Percentiles rank a stretch among this genome's conserved stretches.
phyloP scores from a whole-genome alignment of 352 stramenopile species.

The Phytophthora sojae region DNA sequence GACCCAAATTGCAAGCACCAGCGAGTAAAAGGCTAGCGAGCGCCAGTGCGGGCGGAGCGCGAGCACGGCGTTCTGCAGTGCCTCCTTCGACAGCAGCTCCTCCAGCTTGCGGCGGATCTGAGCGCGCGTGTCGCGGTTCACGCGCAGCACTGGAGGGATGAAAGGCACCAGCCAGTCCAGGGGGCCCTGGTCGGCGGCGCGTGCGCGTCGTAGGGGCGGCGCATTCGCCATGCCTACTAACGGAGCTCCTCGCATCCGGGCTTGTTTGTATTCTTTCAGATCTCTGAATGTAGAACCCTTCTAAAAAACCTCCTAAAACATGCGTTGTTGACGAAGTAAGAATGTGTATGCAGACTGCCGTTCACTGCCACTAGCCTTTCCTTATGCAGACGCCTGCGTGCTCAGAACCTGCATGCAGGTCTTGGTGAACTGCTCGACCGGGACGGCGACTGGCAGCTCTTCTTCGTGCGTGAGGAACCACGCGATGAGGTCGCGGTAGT shows the following conservation, averaged over 20 bases:
- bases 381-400: slow-evolving; percentile 35
- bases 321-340: no score
- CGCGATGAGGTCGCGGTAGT: slow-evolving; percentile 66
- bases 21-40: slow-evolving; percentile 23
- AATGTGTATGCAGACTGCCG: background rate
- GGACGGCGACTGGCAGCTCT: slow-evolving; percentile 40
- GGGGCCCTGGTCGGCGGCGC: slow-evolving; percentile 40
- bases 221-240: slow-evolving; percentile 8
- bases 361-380: background rate
- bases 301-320: slow-evolving; percentile 1
- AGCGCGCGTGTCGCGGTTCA: slow-evolving; percentile 79
- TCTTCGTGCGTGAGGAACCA: slow-evolving; percentile 51
- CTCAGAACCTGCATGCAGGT: slow-evolving; percentile 53
- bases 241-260: slow-evolving; percentile 13
- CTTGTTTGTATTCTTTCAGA: background rate
- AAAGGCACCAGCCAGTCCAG: slow-evolving; percentile 86
- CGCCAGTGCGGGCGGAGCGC: slow-evolving; percentile 36
- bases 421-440: slow-evolving; percentile 42
- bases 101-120: slow-evolving; percentile 45
- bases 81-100: slow-evolving; percentile 47
- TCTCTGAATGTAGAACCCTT: background rate
- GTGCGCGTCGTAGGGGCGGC: slow-evolving; percentile 15
- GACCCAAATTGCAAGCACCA: slow-evolving; percentile 49
- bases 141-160: slow-evolving; percentile 78
- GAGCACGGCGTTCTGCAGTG: slow-evolving; percentile 23